A percentile compares a stretch with the other conserved stretches of the same genome.
Conservation (phyloP, 2,329 filamentous ascomycete genomes). For the Aspergillus ustus region DNA sequence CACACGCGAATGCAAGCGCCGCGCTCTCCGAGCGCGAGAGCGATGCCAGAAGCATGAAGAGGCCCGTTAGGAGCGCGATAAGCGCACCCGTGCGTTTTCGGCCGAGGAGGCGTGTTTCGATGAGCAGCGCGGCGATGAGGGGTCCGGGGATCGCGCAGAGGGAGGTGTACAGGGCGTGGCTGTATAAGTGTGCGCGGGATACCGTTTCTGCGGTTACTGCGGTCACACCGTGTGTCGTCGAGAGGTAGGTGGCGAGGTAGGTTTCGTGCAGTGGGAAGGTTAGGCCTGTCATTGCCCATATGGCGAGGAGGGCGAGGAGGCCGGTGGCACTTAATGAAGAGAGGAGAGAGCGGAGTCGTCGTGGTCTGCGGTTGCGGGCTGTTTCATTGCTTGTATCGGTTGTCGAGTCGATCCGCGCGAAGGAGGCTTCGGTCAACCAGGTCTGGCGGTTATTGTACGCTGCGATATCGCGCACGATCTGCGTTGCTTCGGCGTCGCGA, state of each 20-base stretch:
- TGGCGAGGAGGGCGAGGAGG: constrained; percentile 13
- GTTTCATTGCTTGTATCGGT: constrained; percentile 13
- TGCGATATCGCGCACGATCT: constrained; percentile 27
- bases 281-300: constrained; percentile 23
- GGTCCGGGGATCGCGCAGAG: constrained; percentile 26
- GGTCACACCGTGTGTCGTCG: constrained; percentile 8
- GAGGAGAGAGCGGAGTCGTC: background rate
- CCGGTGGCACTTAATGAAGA: background rate
- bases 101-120: constrained; percentile 21
- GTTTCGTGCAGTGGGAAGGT: constrained; percentile 25
- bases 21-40: constrained; percentile 16
- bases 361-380: background rate
- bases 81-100: constrained; percentile 23
- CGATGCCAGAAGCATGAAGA: constrained; percentile 25
- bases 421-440: constrained; percentile 25
- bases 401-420: constrained; percentile 26
- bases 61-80: constrained; percentile 22
- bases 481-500: constrained; percentile 24
- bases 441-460: constrained; percentile 21
- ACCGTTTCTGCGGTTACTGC: constrained; percentile 20
- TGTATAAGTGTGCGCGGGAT: constrained; percentile 22
- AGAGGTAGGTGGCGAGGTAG: constrained; percentile 15
- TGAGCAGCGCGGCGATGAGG: constrained; percentile 18
- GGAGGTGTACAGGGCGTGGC: constrained; percentile 21
- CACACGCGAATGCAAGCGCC: constrained; percentile 21